Conservation (phyloP, 805 yeast genomes). For the Wickerhamiella sorbophila region DNA sequence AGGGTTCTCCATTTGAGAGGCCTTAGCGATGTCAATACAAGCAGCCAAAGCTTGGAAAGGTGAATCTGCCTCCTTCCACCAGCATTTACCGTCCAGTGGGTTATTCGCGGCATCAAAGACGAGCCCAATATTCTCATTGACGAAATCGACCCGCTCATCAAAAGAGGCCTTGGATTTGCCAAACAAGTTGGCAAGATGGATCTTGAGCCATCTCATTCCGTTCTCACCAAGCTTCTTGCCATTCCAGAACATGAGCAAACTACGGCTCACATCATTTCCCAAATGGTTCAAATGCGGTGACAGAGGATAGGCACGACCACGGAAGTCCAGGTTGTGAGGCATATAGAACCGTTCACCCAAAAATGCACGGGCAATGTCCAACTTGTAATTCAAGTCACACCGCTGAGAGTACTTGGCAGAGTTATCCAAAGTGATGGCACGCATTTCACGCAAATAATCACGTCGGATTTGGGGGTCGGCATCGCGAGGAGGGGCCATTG, state of each 20-base stretch:
- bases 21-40: slow-evolving; percentile 39
- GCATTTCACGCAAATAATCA: slow-evolving; percentile 52
- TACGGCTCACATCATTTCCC: slow-evolving; percentile 46
- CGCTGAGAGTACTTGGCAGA: slow-evolving; percentile 68
- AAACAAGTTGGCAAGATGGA: slow-evolving; percentile 45
- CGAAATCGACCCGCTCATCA: slow-evolving; percentile 36
- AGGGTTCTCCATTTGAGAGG: slow-evolving; percentile 36
- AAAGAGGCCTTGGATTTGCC: slow-evolving; percentile 44
- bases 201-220: slow-evolving; percentile 47
- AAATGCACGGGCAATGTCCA: slow-evolving; percentile 91
- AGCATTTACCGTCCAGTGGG: slow-evolving; percentile 32
- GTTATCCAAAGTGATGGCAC: slow-evolving; percentile 42
- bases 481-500: slow-evolving; percentile 45
- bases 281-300: slow-evolving; percentile 50
- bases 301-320: slow-evolving; percentile 53
- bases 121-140: slow-evolving; percentile 33
- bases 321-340: slow-evolving; percentile 50
- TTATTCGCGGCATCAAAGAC: slow-evolving; percentile 33
- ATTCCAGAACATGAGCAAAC: slow-evolving; percentile 46
- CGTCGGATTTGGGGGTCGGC: slow-evolving; percentile 60
- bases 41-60: slow-evolving; percentile 52
- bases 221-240: slow-evolving; percentile 37
- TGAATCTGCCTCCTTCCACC: slow-evolving; percentile 47
- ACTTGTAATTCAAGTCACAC: slow-evolving; percentile 84
- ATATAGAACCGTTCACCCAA: slow-evolving; percentile 46